Conservation (phyloP, 108 stramenopile species). For the Conticribra guillardii region DNA sequence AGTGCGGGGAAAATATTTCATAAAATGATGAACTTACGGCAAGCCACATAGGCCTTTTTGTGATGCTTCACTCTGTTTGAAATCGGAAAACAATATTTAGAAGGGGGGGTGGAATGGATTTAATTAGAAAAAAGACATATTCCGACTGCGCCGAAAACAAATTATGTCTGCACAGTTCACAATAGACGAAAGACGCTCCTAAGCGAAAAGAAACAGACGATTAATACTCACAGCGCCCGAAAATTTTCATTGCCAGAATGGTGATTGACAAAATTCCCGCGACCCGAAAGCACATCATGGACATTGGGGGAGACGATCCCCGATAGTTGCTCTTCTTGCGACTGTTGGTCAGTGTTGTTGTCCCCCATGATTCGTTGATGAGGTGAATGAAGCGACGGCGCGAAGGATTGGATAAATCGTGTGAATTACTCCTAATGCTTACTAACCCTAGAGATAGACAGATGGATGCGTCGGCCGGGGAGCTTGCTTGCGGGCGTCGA, state of each 20-base stretch:
- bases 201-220: background rate
- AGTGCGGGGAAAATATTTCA: background rate
- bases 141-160: too few species aligned
- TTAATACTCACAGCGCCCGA: conserved; percentile 49
- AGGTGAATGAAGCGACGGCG: too few species aligned
- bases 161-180: too few species aligned
- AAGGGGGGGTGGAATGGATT: conserved; percentile 7
- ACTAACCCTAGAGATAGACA: too few species aligned
- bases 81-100: background rate
- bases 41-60: conserved; percentile 80
- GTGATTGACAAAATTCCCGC: conserved; percentile 85
- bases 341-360: conserved; percentile 19
- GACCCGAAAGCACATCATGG: conserved; percentile 81
- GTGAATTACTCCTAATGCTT: too few species aligned
- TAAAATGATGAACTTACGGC: conserved; percentile 40
- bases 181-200: background rate
- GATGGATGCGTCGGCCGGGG: too few species aligned
- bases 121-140: too few species aligned
- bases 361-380: background rate
- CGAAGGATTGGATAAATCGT: too few species aligned
- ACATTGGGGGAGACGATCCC: conserved; percentile 57
- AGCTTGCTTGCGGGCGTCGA: too few species aligned
- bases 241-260: conserved; percentile 85
- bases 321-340: conserved; percentile 35
- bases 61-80: conserved; percentile 59